These are phyloP conservation scores for Starmerella stellata DNA, from an alignment of 805 yeast species.

Conservation along the genomic window DNA sequence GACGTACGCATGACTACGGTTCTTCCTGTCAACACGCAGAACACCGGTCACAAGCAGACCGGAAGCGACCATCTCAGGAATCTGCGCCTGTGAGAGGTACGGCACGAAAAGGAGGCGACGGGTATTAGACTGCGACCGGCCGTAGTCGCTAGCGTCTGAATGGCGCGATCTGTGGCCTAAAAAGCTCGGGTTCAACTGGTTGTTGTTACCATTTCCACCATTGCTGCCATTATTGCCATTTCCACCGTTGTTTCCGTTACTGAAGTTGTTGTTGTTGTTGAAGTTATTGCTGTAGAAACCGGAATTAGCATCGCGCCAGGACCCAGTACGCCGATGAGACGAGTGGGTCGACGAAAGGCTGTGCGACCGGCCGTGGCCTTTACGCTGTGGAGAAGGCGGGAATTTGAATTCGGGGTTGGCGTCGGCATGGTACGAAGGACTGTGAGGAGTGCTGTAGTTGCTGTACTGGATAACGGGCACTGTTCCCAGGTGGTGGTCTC, in stretches of 20 bases:
- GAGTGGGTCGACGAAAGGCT: constrained; percentile 12
- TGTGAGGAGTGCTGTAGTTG: not conserved
- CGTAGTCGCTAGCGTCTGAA: constrained; percentile 11
- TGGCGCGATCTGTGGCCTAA: constrained; percentile 11
- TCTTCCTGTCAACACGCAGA: constrained; percentile 84
- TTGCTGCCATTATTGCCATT: too few relatives aligned
- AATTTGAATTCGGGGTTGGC: constrained; percentile 32
- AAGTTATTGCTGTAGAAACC: too few relatives aligned
- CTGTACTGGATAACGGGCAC: not conserved
- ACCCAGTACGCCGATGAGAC: constrained; percentile 5
- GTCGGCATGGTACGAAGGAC: not conserved
- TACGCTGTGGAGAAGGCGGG: constrained; percentile 27
- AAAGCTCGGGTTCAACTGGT: not conserved
- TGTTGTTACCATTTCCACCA: too few relatives aligned
- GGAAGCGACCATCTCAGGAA: constrained; percentile 74
- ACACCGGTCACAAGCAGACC: constrained; percentile 87
- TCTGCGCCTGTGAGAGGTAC: constrained; percentile 78
- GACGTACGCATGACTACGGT: constrained; percentile 96
- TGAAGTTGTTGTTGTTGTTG: too few relatives aligned
- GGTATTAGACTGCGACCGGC: constrained; percentile 13
- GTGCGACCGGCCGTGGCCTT: constrained; percentile 12
- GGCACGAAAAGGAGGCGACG: constrained; percentile 75
- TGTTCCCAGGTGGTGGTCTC: not conserved
- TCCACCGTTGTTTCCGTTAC: not conserved
- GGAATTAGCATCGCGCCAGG: not conserved